Evolutionary conservation across 371 early-diverging fungal genomes (phyloP).

Genomic region (Mucor sp.): DNA sequence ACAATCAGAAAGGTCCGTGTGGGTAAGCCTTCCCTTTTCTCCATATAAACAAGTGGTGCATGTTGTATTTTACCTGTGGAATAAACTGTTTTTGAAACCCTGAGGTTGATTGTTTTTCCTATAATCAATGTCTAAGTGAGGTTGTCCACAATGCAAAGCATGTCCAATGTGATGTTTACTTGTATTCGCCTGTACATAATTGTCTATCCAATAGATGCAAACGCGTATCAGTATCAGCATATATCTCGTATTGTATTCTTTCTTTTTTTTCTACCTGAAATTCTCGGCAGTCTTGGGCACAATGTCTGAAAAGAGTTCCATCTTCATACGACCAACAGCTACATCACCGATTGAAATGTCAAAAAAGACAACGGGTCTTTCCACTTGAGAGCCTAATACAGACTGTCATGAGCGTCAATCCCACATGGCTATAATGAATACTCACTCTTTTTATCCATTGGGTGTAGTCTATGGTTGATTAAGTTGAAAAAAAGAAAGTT

Average conservation of each 20-base stretch:
- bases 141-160: not conserved
- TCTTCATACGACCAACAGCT: conserved; percentile 89
- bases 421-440: not conserved
- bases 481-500: not conserved
- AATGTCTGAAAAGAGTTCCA: conserved; percentile 94
- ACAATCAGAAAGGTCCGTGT: not conserved
- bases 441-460: conserved; percentile 15
- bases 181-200: conserved; percentile 92
- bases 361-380: conserved; percentile 72
- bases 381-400: conserved; percentile 31
- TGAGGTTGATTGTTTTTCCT: conserved; percentile 77
- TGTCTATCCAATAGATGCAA: conserved; percentile 46
- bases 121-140: not conserved
- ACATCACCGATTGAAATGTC: conserved; percentile 79
- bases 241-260: not conserved
- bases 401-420: not conserved
- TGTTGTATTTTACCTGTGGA: conserved; percentile 80
- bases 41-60: not conserved
- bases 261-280: conserved; percentile 56
- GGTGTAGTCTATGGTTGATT: not conserved
- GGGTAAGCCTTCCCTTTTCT: not conserved
- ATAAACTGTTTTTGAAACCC: conserved; percentile 89
- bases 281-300: conserved; percentile 99
- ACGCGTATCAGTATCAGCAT: not conserved
- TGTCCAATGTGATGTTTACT: conserved; percentile 34